Evolutionary conservation across 257 asterid genomes (phyloP), one percentile per base, ranked within the genome.

Genomic region (Avicennia marina): DNA sequence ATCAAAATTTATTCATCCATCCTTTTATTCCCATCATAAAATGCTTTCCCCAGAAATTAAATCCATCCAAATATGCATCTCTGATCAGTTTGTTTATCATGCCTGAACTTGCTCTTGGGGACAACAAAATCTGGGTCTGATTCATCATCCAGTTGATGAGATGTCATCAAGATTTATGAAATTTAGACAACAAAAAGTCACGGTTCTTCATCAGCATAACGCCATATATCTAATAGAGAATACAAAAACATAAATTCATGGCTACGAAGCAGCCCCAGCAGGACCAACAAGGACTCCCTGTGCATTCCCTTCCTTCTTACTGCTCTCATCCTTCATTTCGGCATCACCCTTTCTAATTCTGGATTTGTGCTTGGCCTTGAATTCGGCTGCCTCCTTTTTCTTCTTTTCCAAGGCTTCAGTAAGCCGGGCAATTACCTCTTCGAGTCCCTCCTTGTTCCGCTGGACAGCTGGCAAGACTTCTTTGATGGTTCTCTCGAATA

Each of bases 221-320:
- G 0, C 18, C 56, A 40, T 52, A 32, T 31, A 47, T 54, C 33
- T 25, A 56, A 53, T 17, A 24, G 4, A 58, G 52, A 47, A 61
- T 2, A 42, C 0, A 36, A 7, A 3, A 2, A 11, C 10, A n/a
- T n/a, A n/a, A n/a, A n/a, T 36, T 11, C 40, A 8, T 33, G 19
- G 46, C 75, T 67, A 68, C 60, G 67, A 79, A 63, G 72, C 59
- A 62, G 75, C 57, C 56, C 76, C 83, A 32, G 94, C 98, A 60
- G 95, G 85, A 36, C 94, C 97, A 49, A 93, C 96, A 69, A 93
- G 94, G 45, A 93, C 99, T 47, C 99, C 97, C 68, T 93, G 99
- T 18, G 96, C 96, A 42, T 88, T 72, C 31, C 95, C 96, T 80
- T 86, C 99, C 75, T 93, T 93, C 73, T 81, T 83, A 33, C 80